Conservation (phyloP, 2,329 filamentous ascomycete species). For the Biscogniauxia mediterranea region DNA sequence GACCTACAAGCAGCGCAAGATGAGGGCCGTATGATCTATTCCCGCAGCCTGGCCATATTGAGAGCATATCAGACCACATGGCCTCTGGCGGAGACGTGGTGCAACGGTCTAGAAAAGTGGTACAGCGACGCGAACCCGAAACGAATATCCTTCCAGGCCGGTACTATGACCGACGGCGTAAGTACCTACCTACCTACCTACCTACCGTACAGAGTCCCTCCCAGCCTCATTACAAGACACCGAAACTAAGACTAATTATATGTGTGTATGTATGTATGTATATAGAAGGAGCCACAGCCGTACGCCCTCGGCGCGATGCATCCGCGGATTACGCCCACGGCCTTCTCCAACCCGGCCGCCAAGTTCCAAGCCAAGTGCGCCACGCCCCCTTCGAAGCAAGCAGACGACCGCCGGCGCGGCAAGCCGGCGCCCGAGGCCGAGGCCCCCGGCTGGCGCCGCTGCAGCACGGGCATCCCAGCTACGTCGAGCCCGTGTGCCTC, state of each 20-base stretch:
- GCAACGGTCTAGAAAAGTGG: conserved; percentile 48
- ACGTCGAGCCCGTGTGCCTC: conserved; percentile 28
- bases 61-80: conserved; percentile 49
- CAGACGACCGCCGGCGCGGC: conserved; percentile 10
- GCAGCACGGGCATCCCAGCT: conserved; percentile 24
- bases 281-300: conserved; percentile 26
- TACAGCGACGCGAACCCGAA: conserved; percentile 42
- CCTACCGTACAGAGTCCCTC: too few species aligned
- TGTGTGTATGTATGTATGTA: too few species aligned
- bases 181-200: conserved; percentile 13
- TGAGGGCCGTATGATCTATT: conserved; percentile 46
- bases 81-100: conserved; percentile 53
- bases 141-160: conserved; percentile 38
- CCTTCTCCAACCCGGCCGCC: conserved; percentile 15
- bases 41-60: conserved; percentile 44
- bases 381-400: conserved; percentile 16
- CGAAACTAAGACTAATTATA: conserved; percentile 10
- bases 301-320: conserved; percentile 27
- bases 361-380: conserved; percentile 23
- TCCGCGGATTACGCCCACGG: conserved; percentile 23
- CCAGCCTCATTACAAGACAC: too few species aligned
- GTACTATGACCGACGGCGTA: conserved; percentile 51
- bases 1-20: conserved; percentile 41
- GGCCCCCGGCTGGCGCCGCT: conserved; percentile 24
- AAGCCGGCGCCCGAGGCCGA: conserved; percentile 17